These are phyloP conservation scores for Claviceps humidiphila DNA, from an alignment of 2,329 filamentous ascomycete species.

Conservation along the genomic window DNA sequence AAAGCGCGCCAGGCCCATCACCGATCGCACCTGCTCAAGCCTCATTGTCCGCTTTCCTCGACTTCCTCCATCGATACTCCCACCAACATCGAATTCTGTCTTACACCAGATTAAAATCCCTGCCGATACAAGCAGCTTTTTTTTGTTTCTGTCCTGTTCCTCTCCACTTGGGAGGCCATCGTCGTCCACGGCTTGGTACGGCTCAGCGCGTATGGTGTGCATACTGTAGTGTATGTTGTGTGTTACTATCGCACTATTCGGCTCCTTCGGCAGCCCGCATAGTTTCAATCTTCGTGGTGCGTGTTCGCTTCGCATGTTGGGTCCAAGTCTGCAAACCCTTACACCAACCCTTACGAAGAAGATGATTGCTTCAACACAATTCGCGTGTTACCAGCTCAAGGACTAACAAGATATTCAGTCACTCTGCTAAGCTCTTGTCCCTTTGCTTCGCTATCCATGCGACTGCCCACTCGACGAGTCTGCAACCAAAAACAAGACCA, in stretches of 20 bases:
- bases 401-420: neutral
- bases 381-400: too few relatives aligned
- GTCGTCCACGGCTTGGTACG: neutral
- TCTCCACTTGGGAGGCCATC: neutral
- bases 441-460: neutral
- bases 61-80: too few relatives aligned
- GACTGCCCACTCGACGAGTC: too few relatives aligned
- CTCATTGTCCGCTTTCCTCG: too few relatives aligned
- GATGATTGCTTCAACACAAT: too few relatives aligned
- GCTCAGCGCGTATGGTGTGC: neutral
- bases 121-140: neutral
- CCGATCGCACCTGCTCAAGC: slow-evolving; percentile 1
- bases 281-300: neutral
- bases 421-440: neutral
- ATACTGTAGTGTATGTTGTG: neutral
- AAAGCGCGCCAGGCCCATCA: neutral
- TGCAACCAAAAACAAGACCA: too few relatives aligned
- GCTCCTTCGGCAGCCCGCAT: neutral
- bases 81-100: neutral
- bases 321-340: too few relatives aligned
- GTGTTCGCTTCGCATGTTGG: too few relatives aligned
- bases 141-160: neutral
- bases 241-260: neutral
- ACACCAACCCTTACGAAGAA: too few relatives aligned
- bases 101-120: neutral